Percentiles rank a stretch among this genome's conserved stretches.
Conservation (phyloP, 1,284 basidiomycete species). For the Heterobasidion parviporum region DNA sequence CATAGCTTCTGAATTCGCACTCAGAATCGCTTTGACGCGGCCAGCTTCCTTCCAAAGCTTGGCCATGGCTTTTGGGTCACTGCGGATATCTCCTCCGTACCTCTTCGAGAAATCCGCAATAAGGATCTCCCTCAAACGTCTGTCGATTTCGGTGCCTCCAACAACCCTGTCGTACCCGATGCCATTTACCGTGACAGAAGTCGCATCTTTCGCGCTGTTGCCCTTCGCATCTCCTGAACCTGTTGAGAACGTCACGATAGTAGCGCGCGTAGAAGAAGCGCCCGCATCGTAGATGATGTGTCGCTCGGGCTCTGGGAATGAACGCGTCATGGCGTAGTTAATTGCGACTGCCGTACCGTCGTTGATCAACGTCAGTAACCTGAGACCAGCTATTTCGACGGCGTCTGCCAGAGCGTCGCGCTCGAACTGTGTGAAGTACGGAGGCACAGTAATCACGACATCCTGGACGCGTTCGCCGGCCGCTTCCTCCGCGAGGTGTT, state of each 20-base stretch:
- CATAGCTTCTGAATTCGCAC: slow-evolving; percentile 81
- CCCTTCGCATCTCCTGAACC: slow-evolving; percentile 33
- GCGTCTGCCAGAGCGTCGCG: slow-evolving; percentile 88
- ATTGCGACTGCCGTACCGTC: slow-evolving; percentile 91
- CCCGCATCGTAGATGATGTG: slow-evolving; percentile 96
- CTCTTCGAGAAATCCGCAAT: slow-evolving; percentile 69
- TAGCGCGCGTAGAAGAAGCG: slow-evolving; percentile 81
- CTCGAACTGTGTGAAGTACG: slow-evolving; percentile 82
- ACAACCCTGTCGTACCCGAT: slow-evolving; percentile 76
- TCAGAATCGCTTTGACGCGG: slow-evolving; percentile 88
- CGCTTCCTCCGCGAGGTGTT: slow-evolving; percentile 76
- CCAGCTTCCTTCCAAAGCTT: slow-evolving; percentile 92
- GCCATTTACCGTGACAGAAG: slow-evolving; percentile 69
- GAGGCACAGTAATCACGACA: slow-evolving; percentile 80
- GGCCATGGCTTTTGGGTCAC: slow-evolving; percentile 83
- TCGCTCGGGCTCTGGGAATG: slow-evolving; percentile 75
- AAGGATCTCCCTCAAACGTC: slow-evolving; percentile 77
- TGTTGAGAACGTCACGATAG: slow-evolving; percentile 69
- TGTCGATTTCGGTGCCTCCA: slow-evolving; percentile 82
- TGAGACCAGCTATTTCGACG: slow-evolving; percentile 83
- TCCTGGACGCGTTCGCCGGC: slow-evolving; percentile 75
- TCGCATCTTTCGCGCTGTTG: slow-evolving; percentile 46
- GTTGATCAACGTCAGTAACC: slow-evolving; percentile 78
- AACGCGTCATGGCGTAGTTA: slow-evolving; percentile 94
- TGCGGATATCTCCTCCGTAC: slow-evolving; percentile 53